A percentile compares a stretch with the other conserved stretches of the same genome.
These are phyloP conservation scores for Nakaseomyces kungkrabaensis DNA, from an alignment of 1,139 yeast genomes.

Conservation along the genomic window DNA sequence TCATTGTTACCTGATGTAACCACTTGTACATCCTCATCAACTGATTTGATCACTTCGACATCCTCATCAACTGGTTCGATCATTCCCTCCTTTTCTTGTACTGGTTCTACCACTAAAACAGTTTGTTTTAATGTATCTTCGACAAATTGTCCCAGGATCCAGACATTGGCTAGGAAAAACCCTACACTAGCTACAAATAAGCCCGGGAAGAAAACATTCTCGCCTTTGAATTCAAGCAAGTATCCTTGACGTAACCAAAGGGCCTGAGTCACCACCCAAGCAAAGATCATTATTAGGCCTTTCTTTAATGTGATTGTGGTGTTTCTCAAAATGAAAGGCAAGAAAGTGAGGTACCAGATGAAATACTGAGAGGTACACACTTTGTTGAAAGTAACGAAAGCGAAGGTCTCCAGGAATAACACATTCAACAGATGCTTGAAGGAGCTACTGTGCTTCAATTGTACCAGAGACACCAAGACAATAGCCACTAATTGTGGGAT, in stretches of 20 bases:
- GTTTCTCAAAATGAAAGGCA: slow-evolving; percentile 59
- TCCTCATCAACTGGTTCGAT: not conserved
- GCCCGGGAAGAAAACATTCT: slow-evolving; percentile 51
- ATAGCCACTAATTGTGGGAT: slow-evolving; percentile 62
- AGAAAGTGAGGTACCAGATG: slow-evolving; percentile 79
- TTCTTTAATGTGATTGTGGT: slow-evolving; percentile 22
- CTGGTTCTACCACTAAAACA: not conserved
- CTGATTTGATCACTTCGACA: too few species aligned
- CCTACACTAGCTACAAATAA: slow-evolving; percentile 49
- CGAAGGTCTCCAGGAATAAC: slow-evolving; percentile 78
- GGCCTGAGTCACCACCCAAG: slow-evolving; percentile 69
- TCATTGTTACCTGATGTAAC: too few species aligned
- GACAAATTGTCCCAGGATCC: slow-evolving; percentile 51
- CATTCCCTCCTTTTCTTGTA: not conserved
- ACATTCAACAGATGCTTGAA: slow-evolving; percentile 37
- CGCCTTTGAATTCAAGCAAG: slow-evolving; percentile 70
- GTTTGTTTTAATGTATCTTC: slow-evolving; percentile 1
- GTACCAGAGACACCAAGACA: slow-evolving; percentile 10
- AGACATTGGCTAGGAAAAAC: slow-evolving; percentile 62
- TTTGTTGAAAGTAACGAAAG: slow-evolving; percentile 85
- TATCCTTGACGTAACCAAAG: slow-evolving; percentile 75
- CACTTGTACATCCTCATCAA: too few species aligned
- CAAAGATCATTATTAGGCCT: slow-evolving; percentile 34
- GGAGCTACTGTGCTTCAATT: slow-evolving; percentile 10
- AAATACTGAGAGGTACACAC: slow-evolving; percentile 93